Conservation (phyloP, 345 rosid genomes). For the Cardiospermum halicacabum region DNA sequence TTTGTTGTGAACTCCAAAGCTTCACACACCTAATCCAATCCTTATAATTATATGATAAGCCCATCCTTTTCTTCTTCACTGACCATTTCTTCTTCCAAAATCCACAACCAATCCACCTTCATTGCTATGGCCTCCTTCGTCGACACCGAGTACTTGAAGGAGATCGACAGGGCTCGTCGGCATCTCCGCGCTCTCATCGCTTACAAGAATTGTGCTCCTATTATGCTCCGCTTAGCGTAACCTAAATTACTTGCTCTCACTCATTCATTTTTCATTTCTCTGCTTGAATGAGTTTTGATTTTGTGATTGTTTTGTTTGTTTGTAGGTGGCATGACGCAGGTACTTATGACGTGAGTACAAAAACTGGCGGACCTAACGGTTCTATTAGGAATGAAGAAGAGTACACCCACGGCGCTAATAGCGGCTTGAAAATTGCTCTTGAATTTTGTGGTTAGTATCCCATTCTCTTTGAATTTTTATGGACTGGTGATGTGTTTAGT, state of each 20-base stretch:
- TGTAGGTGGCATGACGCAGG: slow-evolving; percentile 98
- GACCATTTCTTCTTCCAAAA: slow-evolving; percentile 4
- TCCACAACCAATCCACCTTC: too few relatives aligned
- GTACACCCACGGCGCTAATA: slow-evolving; percentile 64
- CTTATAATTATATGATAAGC: not conserved
- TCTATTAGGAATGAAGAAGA: slow-evolving; percentile 89
- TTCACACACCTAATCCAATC: too few relatives aligned
- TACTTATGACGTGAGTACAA: slow-evolving; percentile 70
- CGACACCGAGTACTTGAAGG: slow-evolving; percentile 75
- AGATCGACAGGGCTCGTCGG: slow-evolving; percentile 87
- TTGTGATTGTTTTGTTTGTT: not conserved
- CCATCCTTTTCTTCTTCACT: not conserved
- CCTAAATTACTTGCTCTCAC: slow-evolving; percentile 1
- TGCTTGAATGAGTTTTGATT: not conserved
- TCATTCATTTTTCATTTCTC: not conserved
- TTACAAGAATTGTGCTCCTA: slow-evolving; percentile 82
- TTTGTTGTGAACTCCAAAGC: too few relatives aligned
- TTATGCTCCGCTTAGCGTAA: slow-evolving; percentile 96
- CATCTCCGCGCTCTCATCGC: slow-evolving; percentile 90
- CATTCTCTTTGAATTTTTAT: not conserved
- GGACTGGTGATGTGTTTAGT: too few relatives aligned
- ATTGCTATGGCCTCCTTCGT: slow-evolving; percentile 77
- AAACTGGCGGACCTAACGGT: slow-evolving; percentile 90
- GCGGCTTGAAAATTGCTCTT: slow-evolving; percentile 74
- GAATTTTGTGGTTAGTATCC: slow-evolving; percentile 60